Base-by-base conservation (phyloP, 2,329 filamentous ascomycete species). In the Exophiala spinifera region DNA sequence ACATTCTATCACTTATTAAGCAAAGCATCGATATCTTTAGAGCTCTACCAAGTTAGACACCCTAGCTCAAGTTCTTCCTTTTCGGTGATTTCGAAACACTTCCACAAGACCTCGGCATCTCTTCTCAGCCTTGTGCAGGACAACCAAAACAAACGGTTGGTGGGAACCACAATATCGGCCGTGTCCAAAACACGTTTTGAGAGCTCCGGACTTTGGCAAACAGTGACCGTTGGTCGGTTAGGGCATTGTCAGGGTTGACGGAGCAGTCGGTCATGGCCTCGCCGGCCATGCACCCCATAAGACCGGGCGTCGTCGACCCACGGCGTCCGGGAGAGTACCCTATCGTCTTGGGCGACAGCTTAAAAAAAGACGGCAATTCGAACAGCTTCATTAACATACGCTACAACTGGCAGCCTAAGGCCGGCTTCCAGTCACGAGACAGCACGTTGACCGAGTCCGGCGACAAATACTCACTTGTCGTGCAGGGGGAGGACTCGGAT, bases 321-420 rank as follows among this genome's bases (percentile, higher is more conserved):
- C 53, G 54, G 21, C 56, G 55, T 56, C 70, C 72, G 49, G 74
- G 69, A 46, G 74, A 76, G 49, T 76, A 75, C 60, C 73, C 74
- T 19, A 72, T 77, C 58, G 63, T 76, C 21, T 65, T 76, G 47
- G 73, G 74, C 14, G 72, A 75, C 42, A 69, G 67, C 56, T 63
- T 77, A 20, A 66, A 70, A 28, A 66, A 64, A 17, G 67, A 65
- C 28, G 61, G 64, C 25, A 55, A 59, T 4, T 45, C 63, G 7
- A 48, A 46, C 7, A 60, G 59, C 23, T 63, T 63, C 17, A 61
- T 76, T 57, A 72, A 72, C 46, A 65, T 77, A 53, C 71, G 72
- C 34, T 76, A 76, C 56, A 76, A 76, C 55, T 73, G 75, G 64
- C 75, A 74, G 56, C 71, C 68, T 58, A 76, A 75, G 47, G 68